Evolutionary conservation across 768 basidiomycete genomes (phyloP), one percentile per base, ranked within the genome.

Genomic region (Phanerochaete sordida): DNA sequence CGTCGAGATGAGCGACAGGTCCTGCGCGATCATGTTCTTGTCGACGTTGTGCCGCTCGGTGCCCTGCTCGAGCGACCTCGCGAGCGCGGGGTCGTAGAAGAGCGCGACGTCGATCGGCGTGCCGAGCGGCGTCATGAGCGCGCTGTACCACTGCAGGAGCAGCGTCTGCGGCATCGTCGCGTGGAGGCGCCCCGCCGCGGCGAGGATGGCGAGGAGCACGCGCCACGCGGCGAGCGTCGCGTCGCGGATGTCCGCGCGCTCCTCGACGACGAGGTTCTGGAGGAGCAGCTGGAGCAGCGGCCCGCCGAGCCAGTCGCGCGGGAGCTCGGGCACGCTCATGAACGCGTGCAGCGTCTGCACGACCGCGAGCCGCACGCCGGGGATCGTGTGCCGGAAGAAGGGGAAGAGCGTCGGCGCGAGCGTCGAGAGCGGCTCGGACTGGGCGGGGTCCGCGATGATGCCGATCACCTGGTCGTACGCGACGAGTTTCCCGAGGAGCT

Each of bases 381-480:
- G 75, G 67, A 99, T 98, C 0, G 96, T 95, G 72, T 99, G 97
- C 19, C 97, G 91, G 76, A 98, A 95, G 80, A 96, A 98, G 3
- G 96, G 93, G 75, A 93, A 98, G 5, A 96, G 76, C 0, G 90
- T 91, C 1, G 91, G 90, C 6, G 95, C 90, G 58, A 97, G 83
- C 2, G 81, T 82, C n/a, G 86, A 80, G 30, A 98, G 80, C 3
- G 93, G 89, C 49, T 87, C 77, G 93, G 89, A 87, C 60, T 84
- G 72, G n/a, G 75, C 75, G 54, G 86, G 79, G 65, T 86, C 81
- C 1, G 84, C 87, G 8, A 96, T 80, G 33, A 93, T 84, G 24
- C 81, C 75, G 47, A 94, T 95, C 23, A 95, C 91, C 74, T 84
- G 76, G 33, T 84, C 80, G 65, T 88, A 92, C 3, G 86, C 81